These are phyloP conservation scores for Ophiostoma angusticollis DNA, from an alignment of 2,329 filamentous ascomycete genomes.

Conservation along the genomic window DNA sequence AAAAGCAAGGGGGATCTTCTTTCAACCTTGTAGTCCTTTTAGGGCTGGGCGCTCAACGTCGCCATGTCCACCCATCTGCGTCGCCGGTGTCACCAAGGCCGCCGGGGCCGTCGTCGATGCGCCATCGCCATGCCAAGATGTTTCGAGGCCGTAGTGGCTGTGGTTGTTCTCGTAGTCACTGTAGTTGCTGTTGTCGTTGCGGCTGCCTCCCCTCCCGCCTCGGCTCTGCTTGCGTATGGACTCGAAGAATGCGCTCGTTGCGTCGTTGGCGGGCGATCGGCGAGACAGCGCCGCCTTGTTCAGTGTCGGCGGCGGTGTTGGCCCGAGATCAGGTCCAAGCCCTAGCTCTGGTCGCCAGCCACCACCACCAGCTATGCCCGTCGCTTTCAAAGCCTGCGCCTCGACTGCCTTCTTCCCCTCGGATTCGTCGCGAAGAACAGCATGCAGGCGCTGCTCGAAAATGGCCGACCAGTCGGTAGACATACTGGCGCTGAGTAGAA, in stretches of 20 bases:
- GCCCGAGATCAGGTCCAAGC: neutral
- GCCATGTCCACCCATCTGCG: neutral
- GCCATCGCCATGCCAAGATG: neutral
- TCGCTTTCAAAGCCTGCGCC: too few relatives aligned
- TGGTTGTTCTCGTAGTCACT: neutral
- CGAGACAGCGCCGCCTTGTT: neutral
- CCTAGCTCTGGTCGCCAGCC: neutral
- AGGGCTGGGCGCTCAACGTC: neutral
- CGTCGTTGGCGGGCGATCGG: neutral
- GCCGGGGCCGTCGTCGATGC: too few relatives aligned
- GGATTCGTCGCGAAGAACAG: slow-evolving; percentile 4
- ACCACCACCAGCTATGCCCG: too few relatives aligned
- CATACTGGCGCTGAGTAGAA: neutral
- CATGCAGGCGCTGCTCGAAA: slow-evolving; percentile 12
- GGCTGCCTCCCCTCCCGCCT: neutral
- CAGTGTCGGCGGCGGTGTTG: slow-evolving; percentile 9
- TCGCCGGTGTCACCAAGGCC: neutral
- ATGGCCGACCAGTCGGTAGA: slow-evolving; percentile 12
- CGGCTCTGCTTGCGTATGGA: slow-evolving; percentile 7
- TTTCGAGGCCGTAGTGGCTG: too few relatives aligned
- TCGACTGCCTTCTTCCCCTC: neutral
- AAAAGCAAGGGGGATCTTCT: neutral
- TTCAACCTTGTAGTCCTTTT: slow-evolving; percentile 3
- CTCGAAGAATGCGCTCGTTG: slow-evolving; percentile 12
- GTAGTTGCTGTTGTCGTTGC: neutral